Conservation (phyloP, 2,329 filamentous ascomycete species). For the Penicillium sclerotigenum region DNA sequence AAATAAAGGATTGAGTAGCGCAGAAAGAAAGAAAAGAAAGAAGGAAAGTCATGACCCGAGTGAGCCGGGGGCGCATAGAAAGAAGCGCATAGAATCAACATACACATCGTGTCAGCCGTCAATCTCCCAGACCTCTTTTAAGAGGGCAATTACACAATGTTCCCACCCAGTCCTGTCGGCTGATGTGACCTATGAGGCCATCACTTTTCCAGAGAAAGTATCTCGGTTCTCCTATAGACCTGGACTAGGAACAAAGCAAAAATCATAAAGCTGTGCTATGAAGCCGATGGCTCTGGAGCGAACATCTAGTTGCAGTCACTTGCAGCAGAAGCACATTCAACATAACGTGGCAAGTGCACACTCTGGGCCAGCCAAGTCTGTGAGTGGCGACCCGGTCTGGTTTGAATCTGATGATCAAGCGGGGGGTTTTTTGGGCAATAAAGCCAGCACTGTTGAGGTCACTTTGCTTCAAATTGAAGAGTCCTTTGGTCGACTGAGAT, state of each 20-base stretch:
- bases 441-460: neutral
- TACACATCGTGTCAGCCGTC: slow-evolving; percentile 6
- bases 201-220: neutral
- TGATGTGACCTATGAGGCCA: neutral
- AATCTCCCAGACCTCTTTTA: neutral
- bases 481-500: neutral
- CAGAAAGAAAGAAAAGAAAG: neutral
- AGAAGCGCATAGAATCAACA: neutral
- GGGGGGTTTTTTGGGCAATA: neutral
- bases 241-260: neutral
- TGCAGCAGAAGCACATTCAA: neutral
- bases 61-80: neutral
- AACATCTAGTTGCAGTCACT: neutral
- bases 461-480: neutral
- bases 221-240: neutral
- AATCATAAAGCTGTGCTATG: neutral
- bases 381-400: neutral
- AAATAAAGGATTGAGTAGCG: neutral
- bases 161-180: neutral
- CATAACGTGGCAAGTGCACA: neutral
- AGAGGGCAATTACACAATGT: neutral
- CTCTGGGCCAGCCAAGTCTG: slow-evolving; percentile 10
- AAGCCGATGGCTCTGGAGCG: neutral
- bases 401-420: neutral
- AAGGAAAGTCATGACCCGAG: neutral